Conservation (phyloP, 1,284 basidiomycete genomes). For the Takashimella koratensis region DNA sequence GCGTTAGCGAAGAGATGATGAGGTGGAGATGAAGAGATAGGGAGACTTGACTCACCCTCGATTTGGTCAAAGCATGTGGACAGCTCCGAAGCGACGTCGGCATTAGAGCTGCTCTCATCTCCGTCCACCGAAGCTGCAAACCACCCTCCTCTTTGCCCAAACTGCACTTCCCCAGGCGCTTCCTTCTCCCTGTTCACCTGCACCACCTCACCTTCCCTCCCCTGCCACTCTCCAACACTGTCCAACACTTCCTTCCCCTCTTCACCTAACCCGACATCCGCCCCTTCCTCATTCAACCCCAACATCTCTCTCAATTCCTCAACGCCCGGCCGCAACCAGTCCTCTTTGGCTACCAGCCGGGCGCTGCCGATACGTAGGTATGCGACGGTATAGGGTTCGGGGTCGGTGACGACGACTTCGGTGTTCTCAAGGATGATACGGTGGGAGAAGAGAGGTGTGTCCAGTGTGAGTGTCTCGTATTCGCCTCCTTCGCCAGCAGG, state of each 20-base stretch:
- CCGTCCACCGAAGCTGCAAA: background rate
- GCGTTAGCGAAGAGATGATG: background rate
- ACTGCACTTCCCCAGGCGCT: slow-evolving; percentile 61
- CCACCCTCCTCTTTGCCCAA: background rate
- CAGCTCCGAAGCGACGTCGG: slow-evolving; percentile 32
- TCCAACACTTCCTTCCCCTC: slow-evolving; percentile 25
- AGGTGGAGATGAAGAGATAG: background rate
- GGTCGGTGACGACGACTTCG: slow-evolving; percentile 62
- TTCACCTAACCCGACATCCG: background rate
- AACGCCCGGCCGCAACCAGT: slow-evolving; percentile 27
- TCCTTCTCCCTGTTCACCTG: slow-evolving; percentile 31
- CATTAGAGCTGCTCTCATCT: slow-evolving; percentile 54
- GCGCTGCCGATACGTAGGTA: slow-evolving; percentile 75
- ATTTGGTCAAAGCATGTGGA: slow-evolving; percentile 28
- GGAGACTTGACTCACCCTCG: slow-evolving; percentile 17
- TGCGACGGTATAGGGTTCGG: slow-evolving; percentile 66
- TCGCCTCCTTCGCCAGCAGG: slow-evolving; percentile 98
- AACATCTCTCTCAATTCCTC: slow-evolving; percentile 32
- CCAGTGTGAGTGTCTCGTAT: slow-evolving; percentile 90
- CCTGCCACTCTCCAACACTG: slow-evolving; percentile 13
- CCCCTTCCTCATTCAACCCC: slow-evolving; percentile 20
- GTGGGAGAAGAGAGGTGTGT: slow-evolving; percentile 82
- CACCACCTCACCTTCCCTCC: background rate
- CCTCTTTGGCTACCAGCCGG: slow-evolving; percentile 57
- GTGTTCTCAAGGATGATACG: slow-evolving; percentile 64